phyloP scores from a whole-genome alignment of 441 rosid genomes.

The Dalechampia spathulata region DNA sequence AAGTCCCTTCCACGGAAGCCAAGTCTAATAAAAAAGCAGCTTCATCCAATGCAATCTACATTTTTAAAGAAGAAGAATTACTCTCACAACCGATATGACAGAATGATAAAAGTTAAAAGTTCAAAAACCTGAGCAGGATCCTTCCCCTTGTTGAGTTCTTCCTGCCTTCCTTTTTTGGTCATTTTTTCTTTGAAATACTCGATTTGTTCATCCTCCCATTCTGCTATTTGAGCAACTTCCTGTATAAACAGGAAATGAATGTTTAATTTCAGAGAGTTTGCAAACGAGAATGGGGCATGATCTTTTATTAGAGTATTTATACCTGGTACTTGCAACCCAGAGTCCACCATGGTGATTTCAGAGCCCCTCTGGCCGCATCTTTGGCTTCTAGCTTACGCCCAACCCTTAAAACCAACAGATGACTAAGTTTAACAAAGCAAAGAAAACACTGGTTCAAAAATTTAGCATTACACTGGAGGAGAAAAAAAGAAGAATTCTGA shows the following conservation, averaged over 20 bases:
- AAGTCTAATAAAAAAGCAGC: constrained; percentile 81
- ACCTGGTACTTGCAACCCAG: constrained; percentile 78
- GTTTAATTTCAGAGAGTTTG: background rate
- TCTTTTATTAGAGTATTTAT: constrained; percentile 5
- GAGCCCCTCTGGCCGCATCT: constrained; percentile 88
- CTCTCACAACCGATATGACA: too few species aligned
- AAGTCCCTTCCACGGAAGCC: constrained; percentile 76
- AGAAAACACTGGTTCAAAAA: background rate
- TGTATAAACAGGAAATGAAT: constrained; percentile 14
- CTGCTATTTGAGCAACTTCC: constrained; percentile 75
- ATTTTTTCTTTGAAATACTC: constrained; percentile 54
- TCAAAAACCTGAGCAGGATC: constrained; percentile 51
- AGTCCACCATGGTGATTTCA: constrained; percentile 95
- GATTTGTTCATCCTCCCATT: constrained; percentile 76
- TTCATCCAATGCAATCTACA: constrained; percentile 69
- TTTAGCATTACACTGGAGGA: constrained; percentile 1
- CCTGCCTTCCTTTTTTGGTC: constrained; percentile 52
- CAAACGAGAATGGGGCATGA: background rate
- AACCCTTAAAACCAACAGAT: constrained; percentile 32
- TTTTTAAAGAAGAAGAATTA: constrained; percentile 9
- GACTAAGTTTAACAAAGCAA: background rate
- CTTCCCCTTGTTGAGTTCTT: constrained; percentile 70
- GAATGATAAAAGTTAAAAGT: background rate
- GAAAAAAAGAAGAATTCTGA: constrained; percentile 18
- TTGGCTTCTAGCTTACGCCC: constrained; percentile 71